phyloP scores from a whole-genome alignment of 306 rosid genomes.

The Pterocarpus santalinus region DNA sequence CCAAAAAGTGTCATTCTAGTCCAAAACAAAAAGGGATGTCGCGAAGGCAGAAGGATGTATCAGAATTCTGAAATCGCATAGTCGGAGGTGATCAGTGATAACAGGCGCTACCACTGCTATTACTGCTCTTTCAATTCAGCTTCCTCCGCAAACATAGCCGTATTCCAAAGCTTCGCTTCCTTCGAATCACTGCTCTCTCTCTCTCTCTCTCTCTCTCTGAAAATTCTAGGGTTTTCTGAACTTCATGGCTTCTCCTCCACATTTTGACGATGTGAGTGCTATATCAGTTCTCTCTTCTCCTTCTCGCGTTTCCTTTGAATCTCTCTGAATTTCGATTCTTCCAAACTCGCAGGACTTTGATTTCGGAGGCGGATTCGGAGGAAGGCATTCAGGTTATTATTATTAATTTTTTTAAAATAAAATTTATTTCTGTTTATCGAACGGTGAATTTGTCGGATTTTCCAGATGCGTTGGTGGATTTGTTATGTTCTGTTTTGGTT shows the following conservation, averaged over 20 bases:
- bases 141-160: not conserved
- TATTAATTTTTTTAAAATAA: no score
- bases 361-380: conserved; percentile 78
- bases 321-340: conserved; percentile 21
- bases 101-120: not conserved
- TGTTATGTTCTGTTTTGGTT: conserved; percentile 23
- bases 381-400: conserved; percentile 67
- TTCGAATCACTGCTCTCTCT: not conserved
- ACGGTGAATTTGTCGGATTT: conserved; percentile 5
- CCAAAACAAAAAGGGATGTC: no score
- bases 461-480: not conserved
- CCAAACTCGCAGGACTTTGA: conserved; percentile 71
- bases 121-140: not conserved
- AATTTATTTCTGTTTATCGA: not conserved
- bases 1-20: no score
- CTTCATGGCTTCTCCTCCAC: conserved; percentile 60
- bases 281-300: conserved; percentile 1
- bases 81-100: not conserved
- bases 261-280: conserved; percentile 53
- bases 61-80: not conserved
- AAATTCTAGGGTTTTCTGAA: conserved; percentile 34
- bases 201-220: not conserved
- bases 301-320: not conserved
- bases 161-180: no score
- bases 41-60: not conserved